These are phyloP conservation scores for Pseudopyricularia cyperi DNA, from an alignment of 2,329 filamentous ascomycete species.

Conservation along the genomic window DNA sequence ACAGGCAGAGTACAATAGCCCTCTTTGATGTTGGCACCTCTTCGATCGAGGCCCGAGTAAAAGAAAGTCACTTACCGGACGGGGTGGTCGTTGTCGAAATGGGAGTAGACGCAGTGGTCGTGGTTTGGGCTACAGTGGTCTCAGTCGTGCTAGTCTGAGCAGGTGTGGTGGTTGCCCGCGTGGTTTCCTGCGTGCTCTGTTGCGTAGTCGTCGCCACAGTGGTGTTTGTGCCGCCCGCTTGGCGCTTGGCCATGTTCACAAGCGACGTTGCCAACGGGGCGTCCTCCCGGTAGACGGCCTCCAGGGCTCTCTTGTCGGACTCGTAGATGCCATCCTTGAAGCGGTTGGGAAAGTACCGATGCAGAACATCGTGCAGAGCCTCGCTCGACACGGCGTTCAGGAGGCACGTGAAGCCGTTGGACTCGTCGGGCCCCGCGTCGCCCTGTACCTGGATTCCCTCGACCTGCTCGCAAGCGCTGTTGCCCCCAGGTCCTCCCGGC, in stretches of 20 bases:
- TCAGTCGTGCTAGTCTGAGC: conserved; percentile 12
- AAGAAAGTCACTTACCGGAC: conserved; percentile 15
- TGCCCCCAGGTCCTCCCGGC: background rate
- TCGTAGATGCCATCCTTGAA: conserved; percentile 58
- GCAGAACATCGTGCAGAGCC: conserved; percentile 51
- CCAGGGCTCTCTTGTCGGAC: conserved; percentile 49
- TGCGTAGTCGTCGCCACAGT: conserved; percentile 9
- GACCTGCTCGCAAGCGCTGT: background rate
- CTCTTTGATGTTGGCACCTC: too few relatives aligned
- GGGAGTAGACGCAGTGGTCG: conserved; percentile 12
- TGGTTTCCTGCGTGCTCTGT: conserved; percentile 5
- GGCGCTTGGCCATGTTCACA: conserved; percentile 51
- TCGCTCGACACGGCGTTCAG: conserved; percentile 12
- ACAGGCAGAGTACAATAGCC: background rate
- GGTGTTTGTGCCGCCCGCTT: conserved; percentile 23
- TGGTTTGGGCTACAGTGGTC: conserved; percentile 7
- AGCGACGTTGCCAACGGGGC: conserved; percentile 49
- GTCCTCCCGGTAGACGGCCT: conserved; percentile 48
- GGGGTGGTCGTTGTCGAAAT: conserved; percentile 10
- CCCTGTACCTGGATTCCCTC: background rate
- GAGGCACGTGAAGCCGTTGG: conserved; percentile 6
- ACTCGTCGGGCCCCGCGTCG: background rate
- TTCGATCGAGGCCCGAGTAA: too few relatives aligned
- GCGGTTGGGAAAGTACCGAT: conserved; percentile 46
- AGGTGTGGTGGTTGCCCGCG: conserved; percentile 6